These are phyloP conservation scores for Gynandropsis gynandra DNA, from an alignment of 345 rosid genomes.

Conservation along the genomic window DNA sequence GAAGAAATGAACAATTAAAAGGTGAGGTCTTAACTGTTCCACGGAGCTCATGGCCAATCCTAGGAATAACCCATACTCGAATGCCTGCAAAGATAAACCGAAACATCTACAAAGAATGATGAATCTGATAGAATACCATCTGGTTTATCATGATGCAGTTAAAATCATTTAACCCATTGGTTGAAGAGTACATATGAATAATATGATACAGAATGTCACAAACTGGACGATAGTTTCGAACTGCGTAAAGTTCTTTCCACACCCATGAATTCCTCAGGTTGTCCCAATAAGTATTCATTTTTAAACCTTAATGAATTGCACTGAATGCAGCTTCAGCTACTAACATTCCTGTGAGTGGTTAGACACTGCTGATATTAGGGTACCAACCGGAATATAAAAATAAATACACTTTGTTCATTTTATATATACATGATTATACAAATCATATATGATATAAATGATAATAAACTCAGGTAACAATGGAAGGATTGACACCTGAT, in stretches of 20 bases:
- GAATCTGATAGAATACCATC: neutral
- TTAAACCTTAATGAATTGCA: constrained; percentile 43
- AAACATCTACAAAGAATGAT: neutral
- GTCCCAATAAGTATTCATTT: constrained; percentile 71
- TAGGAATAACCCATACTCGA: constrained; percentile 79
- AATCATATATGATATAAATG: no score
- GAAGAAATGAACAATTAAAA: neutral
- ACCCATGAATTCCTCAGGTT: constrained; percentile 69
- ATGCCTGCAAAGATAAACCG: constrained; percentile 45
- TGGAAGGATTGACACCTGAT: constrained; percentile 50
- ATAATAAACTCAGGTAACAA: neutral
- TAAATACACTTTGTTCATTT: no score
- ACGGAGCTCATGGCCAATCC: constrained; percentile 72
- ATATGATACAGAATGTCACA: constrained; percentile 25
- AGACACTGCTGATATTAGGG: constrained; percentile 15
- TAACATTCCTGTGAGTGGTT: constrained; percentile 76
- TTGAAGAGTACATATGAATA: neutral
- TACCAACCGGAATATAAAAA: no score
- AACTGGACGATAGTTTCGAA: constrained; percentile 88
- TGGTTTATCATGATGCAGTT: no score
- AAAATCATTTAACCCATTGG: no score
- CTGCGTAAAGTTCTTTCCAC: constrained; percentile 76
- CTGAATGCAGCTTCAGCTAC: constrained; percentile 91
- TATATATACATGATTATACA: no score
- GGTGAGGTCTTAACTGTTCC: constrained; percentile 61